Percentiles rank a stretch among this genome's conserved stretches.
Evolutionary conservation across 345 rosid genomes (phyloP).

Genomic region (Populus tremula): DNA sequence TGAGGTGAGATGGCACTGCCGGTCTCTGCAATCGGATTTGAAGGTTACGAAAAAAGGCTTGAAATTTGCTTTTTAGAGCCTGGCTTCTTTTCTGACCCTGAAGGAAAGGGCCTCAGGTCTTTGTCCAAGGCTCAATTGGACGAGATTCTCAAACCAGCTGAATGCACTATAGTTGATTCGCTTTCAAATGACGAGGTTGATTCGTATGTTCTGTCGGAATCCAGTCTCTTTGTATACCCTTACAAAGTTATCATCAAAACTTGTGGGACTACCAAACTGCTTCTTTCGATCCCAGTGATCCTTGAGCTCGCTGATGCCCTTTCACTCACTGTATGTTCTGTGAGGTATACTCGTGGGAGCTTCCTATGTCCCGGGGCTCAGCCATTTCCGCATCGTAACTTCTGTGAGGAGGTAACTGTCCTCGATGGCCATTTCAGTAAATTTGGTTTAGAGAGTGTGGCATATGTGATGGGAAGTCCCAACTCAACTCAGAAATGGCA

Average conservation of each 20-base stretch:
- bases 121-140: slow-evolving; percentile 63
- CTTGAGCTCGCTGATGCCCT: slow-evolving; percentile 50
- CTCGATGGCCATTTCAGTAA: slow-evolving; percentile 60
- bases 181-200: slow-evolving; percentile 57
- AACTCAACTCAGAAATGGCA: slow-evolving; percentile 66
- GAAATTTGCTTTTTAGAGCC: slow-evolving; percentile 63
- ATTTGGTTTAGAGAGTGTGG: slow-evolving; percentile 55
- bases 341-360: slow-evolving; percentile 69
- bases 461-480: slow-evolving; percentile 57
- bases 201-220: slow-evolving; percentile 80
- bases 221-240: slow-evolving; percentile 74
- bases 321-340: slow-evolving; percentile 49
- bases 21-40: slow-evolving; percentile 77
- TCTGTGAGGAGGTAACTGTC: slow-evolving; percentile 71
- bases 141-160: slow-evolving; percentile 61
- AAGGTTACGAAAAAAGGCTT: slow-evolving; percentile 90
- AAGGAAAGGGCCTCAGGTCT: slow-evolving; percentile 58
- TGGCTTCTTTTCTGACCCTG: slow-evolving; percentile 56
- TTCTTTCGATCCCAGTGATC: slow-evolving; percentile 62
- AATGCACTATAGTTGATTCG: slow-evolving; percentile 72
- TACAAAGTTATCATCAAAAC: slow-evolving; percentile 84
- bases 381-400: slow-evolving; percentile 63
- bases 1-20: slow-evolving; percentile 44
- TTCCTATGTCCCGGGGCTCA: slow-evolving; percentile 69
- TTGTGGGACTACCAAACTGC: slow-evolving; percentile 82